Percentiles rank a stretch among this genome's conserved stretches.
Conservation (phyloP, 768 basidiomycete genomes). For the Pisolithus tinctorius region DNA sequence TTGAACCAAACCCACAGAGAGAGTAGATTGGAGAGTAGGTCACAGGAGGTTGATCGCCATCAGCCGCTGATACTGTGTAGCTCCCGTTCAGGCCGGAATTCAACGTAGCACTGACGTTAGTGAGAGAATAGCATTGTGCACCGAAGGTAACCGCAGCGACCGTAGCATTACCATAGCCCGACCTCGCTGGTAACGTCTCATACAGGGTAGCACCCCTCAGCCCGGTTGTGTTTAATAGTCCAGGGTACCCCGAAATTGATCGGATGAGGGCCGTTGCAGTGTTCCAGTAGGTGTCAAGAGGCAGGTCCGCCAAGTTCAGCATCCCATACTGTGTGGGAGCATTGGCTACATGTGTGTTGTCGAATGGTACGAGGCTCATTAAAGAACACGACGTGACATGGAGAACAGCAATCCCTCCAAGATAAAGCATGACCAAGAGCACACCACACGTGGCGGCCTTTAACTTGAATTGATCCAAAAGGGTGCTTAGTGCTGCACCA, state of each 20-base stretch:
- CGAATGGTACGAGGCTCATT: neutral
- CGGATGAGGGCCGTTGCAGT: neutral
- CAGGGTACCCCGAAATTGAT: neutral
- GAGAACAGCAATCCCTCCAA: neutral
- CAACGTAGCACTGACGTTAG: neutral
- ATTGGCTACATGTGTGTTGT: neutral
- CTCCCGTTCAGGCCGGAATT: neutral
- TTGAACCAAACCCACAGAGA: too few relatives aligned
- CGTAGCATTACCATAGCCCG: neutral
- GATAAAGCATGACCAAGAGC: neutral
- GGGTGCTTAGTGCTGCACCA: neutral
- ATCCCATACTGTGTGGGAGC: neutral
- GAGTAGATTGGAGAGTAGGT: constrained; percentile 4
- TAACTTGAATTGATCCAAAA: neutral
- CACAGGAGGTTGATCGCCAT: neutral
- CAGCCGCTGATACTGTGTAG: constrained; percentile 1
- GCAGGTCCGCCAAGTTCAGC: neutral
- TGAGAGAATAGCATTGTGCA: constrained; percentile 1
- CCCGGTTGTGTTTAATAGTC: neutral
- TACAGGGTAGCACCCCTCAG: constrained; percentile 1
- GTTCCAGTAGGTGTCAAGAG: neutral
- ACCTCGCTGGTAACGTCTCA: neutral
- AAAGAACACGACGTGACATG: neutral
- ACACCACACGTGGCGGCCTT: neutral
- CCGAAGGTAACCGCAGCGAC: constrained; percentile 1